Percentiles rank a stretch among this genome's conserved stretches.
phyloP scores from a whole-genome alignment of 768 basidiomycete genomes.

The Leccinum broughii region DNA sequence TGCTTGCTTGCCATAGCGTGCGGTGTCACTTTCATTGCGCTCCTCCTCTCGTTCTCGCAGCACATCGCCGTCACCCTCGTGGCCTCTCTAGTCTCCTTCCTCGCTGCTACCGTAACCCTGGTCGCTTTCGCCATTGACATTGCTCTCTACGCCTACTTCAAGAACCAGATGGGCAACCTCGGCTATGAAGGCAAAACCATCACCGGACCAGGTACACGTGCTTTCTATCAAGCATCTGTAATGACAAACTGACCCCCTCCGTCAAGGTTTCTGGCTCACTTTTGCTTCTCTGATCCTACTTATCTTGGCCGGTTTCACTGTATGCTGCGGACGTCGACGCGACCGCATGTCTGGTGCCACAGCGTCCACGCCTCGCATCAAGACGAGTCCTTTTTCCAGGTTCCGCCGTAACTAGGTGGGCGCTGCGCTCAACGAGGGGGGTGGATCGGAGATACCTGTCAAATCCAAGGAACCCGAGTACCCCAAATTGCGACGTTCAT shows the following conservation, averaged over 20 bases:
- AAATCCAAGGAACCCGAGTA: neutral
- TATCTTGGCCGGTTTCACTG: conserved; percentile 63
- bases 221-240: neutral
- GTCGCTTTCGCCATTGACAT: conserved; percentile 79
- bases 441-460: neutral
- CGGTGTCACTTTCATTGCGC: conserved; percentile 62
- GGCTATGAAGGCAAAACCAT: conserved; percentile 43
- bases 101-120: conserved; percentile 66
- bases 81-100: conserved; percentile 55
- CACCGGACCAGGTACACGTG: conserved; percentile 60
- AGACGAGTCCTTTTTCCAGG: conserved; percentile 33
- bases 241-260: conserved; percentile 1
- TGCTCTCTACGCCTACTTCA: conserved; percentile 63
- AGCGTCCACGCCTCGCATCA: conserved; percentile 20
- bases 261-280: conserved; percentile 77
- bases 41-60: conserved; percentile 60
- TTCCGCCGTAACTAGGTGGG: conserved; percentile 39
- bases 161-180: conserved; percentile 56
- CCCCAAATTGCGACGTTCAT: neutral
- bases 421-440: neutral
- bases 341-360: conserved; percentile 48
- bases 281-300: conserved; percentile 65
- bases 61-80: conserved; percentile 47
- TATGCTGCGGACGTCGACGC: conserved; percentile 67
- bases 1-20: conserved; percentile 33